Percentiles rank a stretch among this genome's conserved stretches.
These are phyloP conservation scores for Daedaleopsis sinensis DNA, from an alignment of 768 basidiomycete genomes.

Conservation along the genomic window DNA sequence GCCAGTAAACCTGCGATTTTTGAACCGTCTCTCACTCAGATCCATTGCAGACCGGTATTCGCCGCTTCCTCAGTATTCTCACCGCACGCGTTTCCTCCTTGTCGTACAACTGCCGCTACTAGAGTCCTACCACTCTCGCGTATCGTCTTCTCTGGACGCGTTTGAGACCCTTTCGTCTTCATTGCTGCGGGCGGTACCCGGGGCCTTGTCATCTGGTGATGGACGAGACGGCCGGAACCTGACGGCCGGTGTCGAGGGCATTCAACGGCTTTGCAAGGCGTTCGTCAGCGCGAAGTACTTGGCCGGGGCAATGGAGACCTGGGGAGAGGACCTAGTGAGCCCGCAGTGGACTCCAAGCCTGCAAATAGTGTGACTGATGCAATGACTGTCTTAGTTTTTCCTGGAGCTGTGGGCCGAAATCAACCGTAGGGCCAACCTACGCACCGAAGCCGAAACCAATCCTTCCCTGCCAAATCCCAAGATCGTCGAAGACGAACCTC, in stretches of 20 bases:
- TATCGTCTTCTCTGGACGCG: constrained; percentile 86
- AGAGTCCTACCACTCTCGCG: constrained; percentile 73
- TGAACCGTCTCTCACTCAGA: neutral
- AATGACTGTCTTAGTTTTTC: constrained; percentile 69
- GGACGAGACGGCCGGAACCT: constrained; percentile 54
- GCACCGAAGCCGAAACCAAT: constrained; percentile 52
- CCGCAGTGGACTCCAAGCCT: neutral
- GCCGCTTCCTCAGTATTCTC: constrained; percentile 74
- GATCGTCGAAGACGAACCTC: constrained; percentile 35
- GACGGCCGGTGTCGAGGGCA: constrained; percentile 84
- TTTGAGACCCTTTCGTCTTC: constrained; percentile 91
- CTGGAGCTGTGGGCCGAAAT: constrained; percentile 89
- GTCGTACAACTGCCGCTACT: constrained; percentile 85
- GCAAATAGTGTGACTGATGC: neutral
- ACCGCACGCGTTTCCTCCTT: constrained; percentile 84
- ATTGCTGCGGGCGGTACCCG: constrained; percentile 90
- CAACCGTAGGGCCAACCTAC: constrained; percentile 57
- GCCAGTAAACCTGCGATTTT: constrained; percentile 15
- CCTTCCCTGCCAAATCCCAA: constrained; percentile 53
- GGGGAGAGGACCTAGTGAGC: constrained; percentile 90
- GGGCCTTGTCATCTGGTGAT: constrained; percentile 67
- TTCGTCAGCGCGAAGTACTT: constrained; percentile 80
- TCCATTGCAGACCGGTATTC: constrained; percentile 78
- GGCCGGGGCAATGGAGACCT: constrained; percentile 65
- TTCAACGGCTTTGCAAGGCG: constrained; percentile 84